Conservation (phyloP, 331 rosid genomes). For the Malus hybrid region DNA sequence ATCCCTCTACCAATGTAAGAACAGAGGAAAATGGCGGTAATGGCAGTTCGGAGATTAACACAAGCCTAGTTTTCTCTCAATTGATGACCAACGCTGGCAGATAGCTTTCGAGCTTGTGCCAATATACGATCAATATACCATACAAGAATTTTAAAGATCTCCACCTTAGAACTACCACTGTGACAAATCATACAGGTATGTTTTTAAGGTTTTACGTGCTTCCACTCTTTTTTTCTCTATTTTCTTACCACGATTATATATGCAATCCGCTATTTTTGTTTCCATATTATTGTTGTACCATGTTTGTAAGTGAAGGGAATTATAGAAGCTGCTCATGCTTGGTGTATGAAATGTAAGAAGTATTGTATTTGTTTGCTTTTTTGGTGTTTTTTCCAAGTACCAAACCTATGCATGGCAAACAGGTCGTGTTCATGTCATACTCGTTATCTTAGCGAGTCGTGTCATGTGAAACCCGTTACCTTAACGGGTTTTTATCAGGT, state of each 20-base stretch:
- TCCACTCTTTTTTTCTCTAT: neutral
- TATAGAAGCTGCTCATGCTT: constrained; percentile 1
- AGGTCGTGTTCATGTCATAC: too few relatives aligned
- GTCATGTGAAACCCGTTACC: too few relatives aligned
- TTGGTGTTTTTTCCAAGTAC: neutral
- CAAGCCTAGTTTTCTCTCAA: constrained; percentile 80
- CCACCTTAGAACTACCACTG: neutral
- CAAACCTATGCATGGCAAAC: neutral
- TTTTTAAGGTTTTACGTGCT: neutral
- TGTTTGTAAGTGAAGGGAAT: constrained; percentile 4
- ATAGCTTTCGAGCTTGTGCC: constrained; percentile 32
- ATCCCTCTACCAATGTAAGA: constrained; percentile 28
- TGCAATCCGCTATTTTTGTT: neutral
- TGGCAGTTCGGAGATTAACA: constrained; percentile 46
- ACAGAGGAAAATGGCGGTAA: constrained; percentile 27
- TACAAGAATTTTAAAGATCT: constrained; percentile 5
- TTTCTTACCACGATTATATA: neutral
- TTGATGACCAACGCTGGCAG: constrained; percentile 85
- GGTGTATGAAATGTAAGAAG: neutral
- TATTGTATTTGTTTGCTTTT: neutral
- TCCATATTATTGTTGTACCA: neutral
- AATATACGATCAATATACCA: constrained; percentile 10
- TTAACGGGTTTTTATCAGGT: too few relatives aligned
- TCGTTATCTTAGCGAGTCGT: too few relatives aligned
- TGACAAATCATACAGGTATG: neutral